A percentile compares a stretch with the other conserved stretches of the same genome.
Evolutionary conservation across 2,329 filamentous ascomycete species (phyloP).

Genomic region (Parastagonospora nodorum): DNA sequence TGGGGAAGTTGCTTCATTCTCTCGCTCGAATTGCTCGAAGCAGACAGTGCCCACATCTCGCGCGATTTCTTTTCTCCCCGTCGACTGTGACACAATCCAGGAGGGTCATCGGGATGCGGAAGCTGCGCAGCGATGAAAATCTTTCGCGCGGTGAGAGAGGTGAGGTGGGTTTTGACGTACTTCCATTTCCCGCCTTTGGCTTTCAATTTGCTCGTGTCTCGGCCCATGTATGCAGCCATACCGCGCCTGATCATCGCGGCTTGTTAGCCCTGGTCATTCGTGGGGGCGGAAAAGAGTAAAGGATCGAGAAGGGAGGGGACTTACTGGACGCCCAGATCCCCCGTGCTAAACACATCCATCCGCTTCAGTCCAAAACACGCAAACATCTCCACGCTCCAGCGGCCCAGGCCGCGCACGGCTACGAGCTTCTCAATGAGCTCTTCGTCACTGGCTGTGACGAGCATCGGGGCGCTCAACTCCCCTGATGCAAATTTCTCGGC

Average conservation of each 20-base stretch:
- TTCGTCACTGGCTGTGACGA: constrained; percentile 81
- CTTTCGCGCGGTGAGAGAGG: no score
- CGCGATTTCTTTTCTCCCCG: no score
- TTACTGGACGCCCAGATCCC: constrained; percentile 88
- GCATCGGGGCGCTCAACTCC: constrained; percentile 75
- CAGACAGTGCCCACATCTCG: no score
- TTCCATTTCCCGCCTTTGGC: constrained; percentile 87
- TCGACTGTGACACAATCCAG: no score
- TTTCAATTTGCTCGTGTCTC: constrained; percentile 84
- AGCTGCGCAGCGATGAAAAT: background rate
- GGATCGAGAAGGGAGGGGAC: constrained; percentile 33
- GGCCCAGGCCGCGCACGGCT: constrained; percentile 83
- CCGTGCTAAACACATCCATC: constrained; percentile 90
- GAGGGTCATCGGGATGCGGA: background rate
- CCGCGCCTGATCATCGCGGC: constrained; percentile 63
- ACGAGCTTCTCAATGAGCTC: constrained; percentile 82
- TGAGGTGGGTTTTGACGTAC: constrained; percentile 12
- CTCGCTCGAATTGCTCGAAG: no score
- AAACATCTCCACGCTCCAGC: constrained; percentile 92
- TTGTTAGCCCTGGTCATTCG: background rate
- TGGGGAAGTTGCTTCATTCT: no score
- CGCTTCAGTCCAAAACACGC: constrained; percentile 93
- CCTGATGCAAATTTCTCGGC: constrained; percentile 78
- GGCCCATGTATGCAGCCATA: constrained; percentile 85
- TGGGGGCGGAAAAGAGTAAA: background rate